Evolutionary conservation across 176 grass and related monocot species (phyloP), one percentile per base, ranked within the genome.

Genomic region (Triticum timopheevii): DNA sequence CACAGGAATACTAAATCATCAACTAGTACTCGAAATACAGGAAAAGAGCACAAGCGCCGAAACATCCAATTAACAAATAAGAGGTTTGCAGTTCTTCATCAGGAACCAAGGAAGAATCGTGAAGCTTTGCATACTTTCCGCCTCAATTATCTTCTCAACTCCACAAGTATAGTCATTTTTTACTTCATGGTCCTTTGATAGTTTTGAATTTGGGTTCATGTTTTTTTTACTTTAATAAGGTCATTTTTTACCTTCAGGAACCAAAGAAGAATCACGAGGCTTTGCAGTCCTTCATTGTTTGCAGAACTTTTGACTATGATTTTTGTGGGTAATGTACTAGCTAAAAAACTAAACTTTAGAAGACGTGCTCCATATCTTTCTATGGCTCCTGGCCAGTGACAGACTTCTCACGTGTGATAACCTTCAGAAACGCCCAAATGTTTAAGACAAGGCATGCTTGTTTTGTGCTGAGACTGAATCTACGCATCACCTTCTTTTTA

Each of bases 51-150:
- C 42, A 17, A 66, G 24, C 8, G 17, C 8, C 7, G 52, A 30
- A 64, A 84, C 31, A 70, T 38, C 30, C 24, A 84, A 89, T 17
- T 4, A 61, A 61, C 1, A 13, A 11, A 15, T 65, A 40, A 40
- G 69, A 45, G 22, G 22, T 73, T 2, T 45, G 22, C 39, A 73
- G 79, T 76, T 45, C 45, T 85, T 12, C 20, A 66, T 80, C 22
- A 67, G 10, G 19, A 36, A 25, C 19, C 22, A 19, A 83, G 1
- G 50, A 13, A 80, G 77, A 36, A 45, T 73, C 8, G 42, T 16
- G 20, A 47, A 63, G 45, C 61, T 85, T 81, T 68, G 22, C 27
- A 68, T 36, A 22, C 28, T 78, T 78, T 88, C 38, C 63, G 30
- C 65, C 36, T 72, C 64, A 83, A 62, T 27, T 13, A 81, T 33